Percentiles rank a stretch among this genome's conserved stretches.
Evolutionary conservation across 352 stramenopile species (phyloP).

Genomic region (Plasmopara viticola): DNA sequence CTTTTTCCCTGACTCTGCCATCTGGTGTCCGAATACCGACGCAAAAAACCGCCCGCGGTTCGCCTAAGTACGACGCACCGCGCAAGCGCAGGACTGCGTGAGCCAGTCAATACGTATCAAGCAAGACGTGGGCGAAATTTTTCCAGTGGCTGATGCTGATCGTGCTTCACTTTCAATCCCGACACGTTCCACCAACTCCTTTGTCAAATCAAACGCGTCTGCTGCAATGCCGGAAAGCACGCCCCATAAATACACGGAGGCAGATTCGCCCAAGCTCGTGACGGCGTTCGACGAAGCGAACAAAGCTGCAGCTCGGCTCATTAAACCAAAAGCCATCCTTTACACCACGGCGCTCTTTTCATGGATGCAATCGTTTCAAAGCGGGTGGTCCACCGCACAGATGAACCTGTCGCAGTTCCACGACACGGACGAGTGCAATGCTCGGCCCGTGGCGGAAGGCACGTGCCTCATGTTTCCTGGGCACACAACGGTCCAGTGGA

Average conservation of each 20-base stretch:
- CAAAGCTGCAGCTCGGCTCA: slow-evolving; percentile 22
- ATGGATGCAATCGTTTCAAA: slow-evolving; percentile 26
- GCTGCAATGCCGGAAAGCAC: background rate
- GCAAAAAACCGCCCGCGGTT: background rate
- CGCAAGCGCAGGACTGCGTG: background rate
- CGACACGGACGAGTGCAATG: slow-evolving; percentile 3
- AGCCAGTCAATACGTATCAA: slow-evolving; percentile 2
- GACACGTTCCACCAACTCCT: slow-evolving; percentile 7
- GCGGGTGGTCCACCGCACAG: slow-evolving; percentile 4
- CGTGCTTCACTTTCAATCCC: slow-evolving; percentile 17
- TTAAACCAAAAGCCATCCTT: slow-evolving; percentile 20
- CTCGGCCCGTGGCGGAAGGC: background rate
- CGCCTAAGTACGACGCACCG: background rate
- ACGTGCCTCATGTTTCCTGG: slow-evolving; percentile 6
- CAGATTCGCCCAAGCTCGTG: slow-evolving; percentile 7
- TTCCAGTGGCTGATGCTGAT: background rate
- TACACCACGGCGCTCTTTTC: slow-evolving; percentile 22
- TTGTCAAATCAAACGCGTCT: slow-evolving; percentile 1
- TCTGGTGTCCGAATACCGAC: background rate
- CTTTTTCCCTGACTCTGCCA: background rate
- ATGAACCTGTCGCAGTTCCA: slow-evolving; percentile 5
- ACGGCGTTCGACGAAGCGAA: slow-evolving; percentile 22
- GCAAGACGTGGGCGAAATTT: background rate
- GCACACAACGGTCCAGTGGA: slow-evolving; percentile 4
- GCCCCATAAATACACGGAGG: slow-evolving; percentile 11